A percentile compares a stretch with the other conserved stretches of the same genome.
Evolutionary conservation across 208 protist species (phyloP).

Genomic region (Crithidia bombi): DNA sequence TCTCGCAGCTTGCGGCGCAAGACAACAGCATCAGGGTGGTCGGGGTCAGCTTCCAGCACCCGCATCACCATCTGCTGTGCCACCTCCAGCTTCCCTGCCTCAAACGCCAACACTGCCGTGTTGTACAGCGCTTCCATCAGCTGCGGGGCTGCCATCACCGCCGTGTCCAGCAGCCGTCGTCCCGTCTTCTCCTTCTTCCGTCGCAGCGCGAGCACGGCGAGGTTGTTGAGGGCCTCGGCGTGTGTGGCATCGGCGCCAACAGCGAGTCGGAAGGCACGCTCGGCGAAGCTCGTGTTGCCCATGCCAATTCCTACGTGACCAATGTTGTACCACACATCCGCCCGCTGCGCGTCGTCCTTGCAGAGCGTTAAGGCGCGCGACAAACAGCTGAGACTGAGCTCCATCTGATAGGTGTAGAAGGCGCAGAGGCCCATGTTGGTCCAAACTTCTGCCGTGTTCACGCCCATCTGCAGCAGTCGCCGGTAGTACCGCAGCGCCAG

Average conservation of each 20-base stretch:
- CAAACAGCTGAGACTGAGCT: conserved; percentile 94
- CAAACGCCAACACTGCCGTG: conserved; percentile 72
- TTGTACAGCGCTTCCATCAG: conserved; percentile 95
- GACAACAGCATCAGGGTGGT: conserved; percentile 81
- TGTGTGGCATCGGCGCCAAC: conserved; percentile 87
- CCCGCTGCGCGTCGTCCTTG: conserved; percentile 62
- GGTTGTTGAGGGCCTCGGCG: conserved; percentile 95
- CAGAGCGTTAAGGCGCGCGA: conserved; percentile 83
- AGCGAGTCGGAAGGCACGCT: conserved; percentile 93
- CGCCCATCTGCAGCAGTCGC: conserved; percentile 95
- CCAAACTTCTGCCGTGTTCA: conserved; percentile 94
- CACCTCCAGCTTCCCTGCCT: conserved; percentile 83
- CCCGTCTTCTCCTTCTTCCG: conserved; percentile 58
- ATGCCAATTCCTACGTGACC: conserved; percentile 93
- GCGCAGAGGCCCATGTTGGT: conserved; percentile 96
- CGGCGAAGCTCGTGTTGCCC: conserved; percentile 90
- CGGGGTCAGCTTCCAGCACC: conserved; percentile 78
- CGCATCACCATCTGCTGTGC: conserved; percentile 61
- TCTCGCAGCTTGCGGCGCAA: conserved; percentile 66
- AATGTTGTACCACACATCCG: conserved; percentile 97
- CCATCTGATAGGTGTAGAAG: conserved; percentile 94
- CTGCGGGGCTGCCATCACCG: conserved; percentile 65
- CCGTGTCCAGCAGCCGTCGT: conserved; percentile 69
- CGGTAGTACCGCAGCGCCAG: conserved; percentile 94
- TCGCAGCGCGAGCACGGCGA: conserved; percentile 81